These are phyloP conservation scores for Trichoderma erinaceum DNA, from an alignment of 495 filamentous ascomycete genomes.

Conservation along the genomic window DNA sequence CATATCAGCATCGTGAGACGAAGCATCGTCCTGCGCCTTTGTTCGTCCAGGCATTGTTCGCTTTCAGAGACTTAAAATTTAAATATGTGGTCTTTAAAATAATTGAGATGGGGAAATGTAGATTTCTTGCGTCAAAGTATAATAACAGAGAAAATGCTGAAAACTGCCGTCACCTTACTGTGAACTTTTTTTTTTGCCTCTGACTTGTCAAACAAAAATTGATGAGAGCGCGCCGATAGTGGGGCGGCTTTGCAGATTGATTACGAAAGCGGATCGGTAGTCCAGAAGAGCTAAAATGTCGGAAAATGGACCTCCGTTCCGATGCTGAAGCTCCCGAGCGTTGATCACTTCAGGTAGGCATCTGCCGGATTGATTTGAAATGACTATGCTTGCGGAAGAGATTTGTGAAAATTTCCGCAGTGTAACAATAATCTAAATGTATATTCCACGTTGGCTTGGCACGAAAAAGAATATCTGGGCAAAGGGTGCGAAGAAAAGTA, in stretches of 20 bases:
- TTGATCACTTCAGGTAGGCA: too few relatives aligned
- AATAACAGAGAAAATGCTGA: neutral
- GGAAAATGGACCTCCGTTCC: too few relatives aligned
- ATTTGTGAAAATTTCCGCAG: too few relatives aligned
- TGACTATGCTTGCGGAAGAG: too few relatives aligned
- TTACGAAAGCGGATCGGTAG: conserved; percentile 16
- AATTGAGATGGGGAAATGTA: neutral
- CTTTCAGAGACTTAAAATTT: neutral
- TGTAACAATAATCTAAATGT: too few relatives aligned
- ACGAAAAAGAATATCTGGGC: too few relatives aligned
- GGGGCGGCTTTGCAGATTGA: neutral
- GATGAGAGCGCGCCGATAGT: conserved; percentile 10
- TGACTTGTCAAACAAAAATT: conserved; percentile 16
- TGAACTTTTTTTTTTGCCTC: neutral
- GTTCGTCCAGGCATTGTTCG: conserved; percentile 30
- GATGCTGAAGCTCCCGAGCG: too few relatives aligned
- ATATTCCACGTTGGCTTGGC: too few relatives aligned
- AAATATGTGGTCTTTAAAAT: neutral
- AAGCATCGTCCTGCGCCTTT: conserved; percentile 20
- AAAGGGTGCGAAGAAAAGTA: too few relatives aligned
- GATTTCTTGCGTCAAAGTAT: neutral
- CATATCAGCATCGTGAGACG: conserved; percentile 47
- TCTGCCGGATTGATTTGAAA: too few relatives aligned
- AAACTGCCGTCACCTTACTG: neutral
- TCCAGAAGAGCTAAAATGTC: too few relatives aligned